Evolutionary conservation across 2,329 filamentous ascomycete species (phyloP), one percentile per base, ranked within the genome.

Genomic region (Diaporthe sp.): DNA sequence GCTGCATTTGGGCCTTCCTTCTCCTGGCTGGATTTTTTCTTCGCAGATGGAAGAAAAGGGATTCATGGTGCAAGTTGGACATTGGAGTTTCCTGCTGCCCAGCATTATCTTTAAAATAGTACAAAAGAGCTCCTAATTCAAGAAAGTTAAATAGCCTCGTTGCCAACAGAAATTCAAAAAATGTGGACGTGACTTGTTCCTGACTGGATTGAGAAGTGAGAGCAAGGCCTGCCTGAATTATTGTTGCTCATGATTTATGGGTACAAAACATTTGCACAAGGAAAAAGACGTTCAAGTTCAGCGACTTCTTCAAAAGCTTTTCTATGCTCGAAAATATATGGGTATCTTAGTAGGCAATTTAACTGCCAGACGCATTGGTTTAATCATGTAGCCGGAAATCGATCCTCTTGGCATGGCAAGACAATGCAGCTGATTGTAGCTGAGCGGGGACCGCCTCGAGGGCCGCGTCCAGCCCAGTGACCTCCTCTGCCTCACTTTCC

Each of bases 401-500:
- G 15, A 25, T 22, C 9, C 34, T 51, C n/a, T 17, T 51, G 7
- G n/a, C 10, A 4, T 17, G 19, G n/a, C 9, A 9, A 28, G 28
- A 28, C 31, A 73, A 25, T 53, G 25, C 28, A 34, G 7, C 25
- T n/a, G 19, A 44, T 57, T 19, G 58, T 15, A 68, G 22, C 34
- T 12, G 12, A 25, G 22, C 71, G 8, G 9, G 15, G 8, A 17
- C 49, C 9, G 37, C 44, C 22, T 37, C 22, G 25, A 17, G n/a
- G 13, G 42, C 19, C 34, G 3, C 13, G 1, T 34, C 5, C 37
- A n/a, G 8, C 25, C 10, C 19, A 9, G 15, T 22, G 1, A 13
- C 22, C 49, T 34, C 28, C 39, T 49, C 46, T 51, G 37, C 58
- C 34, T 78, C 76, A 79, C 75, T 79, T 76, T 42, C 75, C 77